Conservation (phyloP, 2,329 filamentous ascomycete genomes). For the Aphanocladium album region DNA sequence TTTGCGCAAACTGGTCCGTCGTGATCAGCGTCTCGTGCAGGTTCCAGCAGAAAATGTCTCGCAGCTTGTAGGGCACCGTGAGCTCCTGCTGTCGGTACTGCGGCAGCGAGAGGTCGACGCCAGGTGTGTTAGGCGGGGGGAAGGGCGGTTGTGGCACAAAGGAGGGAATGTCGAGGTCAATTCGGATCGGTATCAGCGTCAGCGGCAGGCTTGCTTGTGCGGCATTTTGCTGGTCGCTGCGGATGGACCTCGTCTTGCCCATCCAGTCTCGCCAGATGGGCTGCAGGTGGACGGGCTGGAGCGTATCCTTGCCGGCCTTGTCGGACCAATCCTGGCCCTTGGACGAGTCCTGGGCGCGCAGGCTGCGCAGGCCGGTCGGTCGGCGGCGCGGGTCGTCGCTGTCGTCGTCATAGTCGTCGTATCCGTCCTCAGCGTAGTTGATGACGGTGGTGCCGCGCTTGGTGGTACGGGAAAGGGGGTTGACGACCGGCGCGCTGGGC, state of each 20-base stretch:
- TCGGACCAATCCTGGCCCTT: constrained; percentile 61
- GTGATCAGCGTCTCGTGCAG: constrained; percentile 91
- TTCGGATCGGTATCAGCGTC: constrained; percentile 90
- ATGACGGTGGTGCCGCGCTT: constrained; percentile 95
- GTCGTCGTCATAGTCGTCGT: constrained; percentile 71
- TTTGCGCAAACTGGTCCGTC: constrained; percentile 91
- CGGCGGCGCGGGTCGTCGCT: constrained; percentile 71
- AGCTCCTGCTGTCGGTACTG: constrained; percentile 75
- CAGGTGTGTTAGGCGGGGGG: constrained; percentile 56
- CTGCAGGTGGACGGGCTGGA: constrained; percentile 74
- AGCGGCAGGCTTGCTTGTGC: constrained; percentile 73
- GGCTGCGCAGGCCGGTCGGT: constrained; percentile 76
- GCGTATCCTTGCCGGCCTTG: constrained; percentile 78
- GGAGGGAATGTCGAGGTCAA: constrained; percentile 85
- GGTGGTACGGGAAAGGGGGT: constrained; percentile 73
- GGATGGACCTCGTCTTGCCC: constrained; percentile 59
- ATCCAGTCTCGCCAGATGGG: constrained; percentile 96
- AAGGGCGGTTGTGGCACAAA: constrained; percentile 64
- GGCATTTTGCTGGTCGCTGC: constrained; percentile 55
- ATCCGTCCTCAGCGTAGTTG: constrained; percentile 96
- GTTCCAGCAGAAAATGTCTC: constrained; percentile 98
- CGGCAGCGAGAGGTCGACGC: constrained; percentile 66
- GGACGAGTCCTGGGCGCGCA: constrained; percentile 68
- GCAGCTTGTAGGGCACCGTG: constrained; percentile 79
- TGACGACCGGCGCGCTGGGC: constrained; percentile 59